phyloP scores from a whole-genome alignment of 192 early-diverging fungal species.

The Rhizophagus sp. region DNA sequence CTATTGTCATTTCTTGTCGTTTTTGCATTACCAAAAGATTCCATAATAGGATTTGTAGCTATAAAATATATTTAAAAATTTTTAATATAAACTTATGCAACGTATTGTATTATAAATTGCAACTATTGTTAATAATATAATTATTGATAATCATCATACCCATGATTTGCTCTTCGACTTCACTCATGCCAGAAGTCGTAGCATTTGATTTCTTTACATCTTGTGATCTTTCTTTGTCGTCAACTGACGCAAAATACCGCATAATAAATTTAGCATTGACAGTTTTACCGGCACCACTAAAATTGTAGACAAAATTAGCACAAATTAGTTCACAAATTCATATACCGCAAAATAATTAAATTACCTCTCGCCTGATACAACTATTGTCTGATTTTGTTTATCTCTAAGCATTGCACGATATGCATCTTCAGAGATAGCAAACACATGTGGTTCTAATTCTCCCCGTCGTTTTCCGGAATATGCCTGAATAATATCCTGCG shows the following conservation, averaged over 20 bases:
- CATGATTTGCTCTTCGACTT: constrained; percentile 80
- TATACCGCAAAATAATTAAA: constrained; percentile 30
- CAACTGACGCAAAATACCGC: constrained; percentile 90
- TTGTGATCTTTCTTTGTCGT: constrained; percentile 61
- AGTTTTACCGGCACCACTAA: constrained; percentile 94
- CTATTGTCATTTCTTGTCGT: constrained; percentile 99
- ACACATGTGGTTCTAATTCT: constrained; percentile 97
- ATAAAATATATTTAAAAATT: constrained; percentile 7
- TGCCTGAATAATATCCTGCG: constrained; percentile 88
- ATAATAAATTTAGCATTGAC: constrained; percentile 96
- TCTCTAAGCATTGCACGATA: constrained; percentile 95
- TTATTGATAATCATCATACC: constrained; percentile 34
- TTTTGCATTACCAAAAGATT: constrained; percentile 99
- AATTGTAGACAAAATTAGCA: neutral
- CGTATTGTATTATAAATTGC: too few relatives aligned
- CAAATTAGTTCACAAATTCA: constrained; percentile 8
- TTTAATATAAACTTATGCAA: neutral
- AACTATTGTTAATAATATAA: neutral
- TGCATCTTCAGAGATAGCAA: constrained; percentile 98
- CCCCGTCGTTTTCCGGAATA: constrained; percentile 92
- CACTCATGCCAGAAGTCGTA: constrained; percentile 58
- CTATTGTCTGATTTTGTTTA: constrained; percentile 94
- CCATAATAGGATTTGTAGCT: constrained; percentile 98
- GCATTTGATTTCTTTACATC: constrained; percentile 42
- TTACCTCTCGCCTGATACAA: constrained; percentile 92